Percentiles rank a stretch among this genome's conserved stretches.
phyloP scores from a whole-genome alignment of 2,329 filamentous ascomycete genomes.

The Ceratocystis huliohia region DNA sequence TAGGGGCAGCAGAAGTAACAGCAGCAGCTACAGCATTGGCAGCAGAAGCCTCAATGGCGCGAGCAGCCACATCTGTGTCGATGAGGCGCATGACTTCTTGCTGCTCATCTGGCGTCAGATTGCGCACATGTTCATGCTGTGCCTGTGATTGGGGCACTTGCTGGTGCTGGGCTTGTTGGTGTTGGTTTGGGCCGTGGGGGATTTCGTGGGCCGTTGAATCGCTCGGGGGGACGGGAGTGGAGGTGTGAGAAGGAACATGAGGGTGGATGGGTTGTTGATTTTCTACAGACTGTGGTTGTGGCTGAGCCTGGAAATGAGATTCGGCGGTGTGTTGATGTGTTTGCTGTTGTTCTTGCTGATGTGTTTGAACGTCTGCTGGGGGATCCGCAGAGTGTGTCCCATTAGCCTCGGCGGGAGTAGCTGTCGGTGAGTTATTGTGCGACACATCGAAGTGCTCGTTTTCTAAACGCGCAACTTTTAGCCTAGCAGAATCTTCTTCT shows the following conservation, averaged over 20 bases:
- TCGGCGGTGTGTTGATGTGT: conserved; percentile 7
- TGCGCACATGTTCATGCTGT: conserved; percentile 11
- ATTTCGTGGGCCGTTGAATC: conserved; percentile 5
- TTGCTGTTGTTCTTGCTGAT: conserved; percentile 17
- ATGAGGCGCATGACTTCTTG: conserved; percentile 20
- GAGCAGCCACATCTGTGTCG: conserved; percentile 16
- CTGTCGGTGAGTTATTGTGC: conserved; percentile 27
- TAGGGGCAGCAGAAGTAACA: conserved; percentile 33
- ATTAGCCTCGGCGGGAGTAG: conserved; percentile 10
- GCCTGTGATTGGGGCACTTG: conserved; percentile 1
- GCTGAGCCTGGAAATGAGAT: conserved; percentile 2
- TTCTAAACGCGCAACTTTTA: conserved; percentile 19
- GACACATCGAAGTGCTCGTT: conserved; percentile 20
- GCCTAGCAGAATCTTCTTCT: conserved; percentile 12
- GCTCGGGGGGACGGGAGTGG: background rate
- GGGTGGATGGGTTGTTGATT: background rate
- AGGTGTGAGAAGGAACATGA: conserved; percentile 15
- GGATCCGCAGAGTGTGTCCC: background rate
- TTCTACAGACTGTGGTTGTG: background rate
- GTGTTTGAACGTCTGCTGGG: conserved; percentile 6
- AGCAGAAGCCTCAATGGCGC: conserved; percentile 18
- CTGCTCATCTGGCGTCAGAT: conserved; percentile 12
- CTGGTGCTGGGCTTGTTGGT: conserved; percentile 7
- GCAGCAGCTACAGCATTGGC: conserved; percentile 36
- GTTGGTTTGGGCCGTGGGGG: conserved; percentile 12